Evolutionary conservation across 2,329 filamentous ascomycete genomes (phyloP), one percentile per base, ranked within the genome.

Genomic region (Fusarium floridanum): DNA sequence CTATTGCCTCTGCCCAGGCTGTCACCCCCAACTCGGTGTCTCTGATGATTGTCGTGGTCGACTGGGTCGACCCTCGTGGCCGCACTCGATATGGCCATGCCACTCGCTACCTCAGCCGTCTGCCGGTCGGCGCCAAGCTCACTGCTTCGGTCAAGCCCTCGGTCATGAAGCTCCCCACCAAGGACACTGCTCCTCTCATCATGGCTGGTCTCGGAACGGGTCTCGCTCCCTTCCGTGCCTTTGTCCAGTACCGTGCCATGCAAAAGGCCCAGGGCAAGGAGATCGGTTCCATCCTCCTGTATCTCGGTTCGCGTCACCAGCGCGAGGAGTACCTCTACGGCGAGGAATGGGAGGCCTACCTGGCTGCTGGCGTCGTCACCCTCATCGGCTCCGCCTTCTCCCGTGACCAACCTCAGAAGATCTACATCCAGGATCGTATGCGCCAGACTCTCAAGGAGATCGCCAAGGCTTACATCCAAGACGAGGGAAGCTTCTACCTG

Each of bases 361-460:
- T 97, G 81, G 96, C 95, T 70, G 95, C 97, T 0, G 97, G 97
- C 61, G 94, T 99, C 78, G 95, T 99, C 82, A 99, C 97, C 0
- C 90, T 98, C 48, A 91, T 99, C 61, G 97, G 97, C 62, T 91
- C 94, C 61, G 97, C 97, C 50, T 99, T 99, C 88, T 97, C 94
- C 68, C 93, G 97, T 82, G 97, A 99, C 82, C 97, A 99, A 89
- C 93, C 94, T 17, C 89, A 98, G 87, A 99, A 99, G 91, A 98
- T 99, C 76, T 99, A 99, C 85, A 99, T 99, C 81, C 97, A 99
- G 87, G 97, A 99, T 83, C 91, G 95, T 76, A 99, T 99, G 97
- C 89, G 97, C 67, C 89, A 98, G 89, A 95, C 93, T 1, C 85
- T 98, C 69, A 85, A 87, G 53, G 92, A 97, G 72, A 97, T 99